phyloP scores from a whole-genome alignment of 1,139 yeast genomes.

The Hyphopichia wangnamkhiaoensis region DNA sequence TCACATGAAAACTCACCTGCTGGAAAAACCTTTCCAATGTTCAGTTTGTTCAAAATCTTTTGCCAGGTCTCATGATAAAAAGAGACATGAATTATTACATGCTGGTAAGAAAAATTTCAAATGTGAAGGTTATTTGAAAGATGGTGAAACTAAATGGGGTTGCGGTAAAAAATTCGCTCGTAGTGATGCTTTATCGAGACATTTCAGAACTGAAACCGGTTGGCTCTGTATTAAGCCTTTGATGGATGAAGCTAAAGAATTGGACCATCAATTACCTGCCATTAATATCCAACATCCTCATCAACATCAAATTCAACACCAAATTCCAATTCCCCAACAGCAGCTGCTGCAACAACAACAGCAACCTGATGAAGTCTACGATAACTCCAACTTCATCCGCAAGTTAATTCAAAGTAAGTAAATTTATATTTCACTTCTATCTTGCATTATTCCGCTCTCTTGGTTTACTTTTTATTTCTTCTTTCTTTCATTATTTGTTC shows the following conservation, averaged over 20 bases:
- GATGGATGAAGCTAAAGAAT: conserved; percentile 48
- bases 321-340: no score
- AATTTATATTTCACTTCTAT: no score
- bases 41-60: conserved; percentile 49
- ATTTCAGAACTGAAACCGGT: conserved; percentile 60
- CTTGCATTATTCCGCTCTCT: not conserved
- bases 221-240: conserved; percentile 57
- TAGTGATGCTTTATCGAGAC: conserved; percentile 58
- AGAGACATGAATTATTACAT: conserved; percentile 57
- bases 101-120: conserved; percentile 56
- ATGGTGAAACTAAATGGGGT: conserved; percentile 58
- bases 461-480: not conserved
- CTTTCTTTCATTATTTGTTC: no score
- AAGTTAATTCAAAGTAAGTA: conserved; percentile 18
- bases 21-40: conserved; percentile 57
- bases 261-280: conserved; percentile 13
- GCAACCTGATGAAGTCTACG: conserved; percentile 9
- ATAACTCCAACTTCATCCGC: conserved; percentile 19
- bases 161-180: conserved; percentile 61
- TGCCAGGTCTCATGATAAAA: conserved; percentile 59
- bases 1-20: conserved; percentile 57
- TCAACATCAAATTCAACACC: not conserved
- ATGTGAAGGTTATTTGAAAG: conserved; percentile 54
- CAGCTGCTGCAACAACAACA: not conserved
- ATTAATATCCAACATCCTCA: not conserved